phyloP scores from a whole-genome alignment of 2,329 filamentous ascomycete genomes.

The Nigrospora sphaerica region DNA sequence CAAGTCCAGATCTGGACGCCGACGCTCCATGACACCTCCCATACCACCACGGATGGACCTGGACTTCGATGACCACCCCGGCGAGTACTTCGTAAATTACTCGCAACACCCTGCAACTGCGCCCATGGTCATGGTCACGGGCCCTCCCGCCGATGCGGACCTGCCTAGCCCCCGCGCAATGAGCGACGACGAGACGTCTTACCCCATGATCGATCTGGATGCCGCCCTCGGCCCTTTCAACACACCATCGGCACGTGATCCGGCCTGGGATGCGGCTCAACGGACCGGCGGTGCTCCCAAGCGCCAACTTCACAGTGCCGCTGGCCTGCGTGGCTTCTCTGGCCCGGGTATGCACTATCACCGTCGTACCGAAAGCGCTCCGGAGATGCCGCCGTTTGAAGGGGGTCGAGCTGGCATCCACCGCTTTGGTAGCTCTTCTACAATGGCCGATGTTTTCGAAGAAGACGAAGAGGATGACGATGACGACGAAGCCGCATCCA shows the following conservation, averaged over 20 bases:
- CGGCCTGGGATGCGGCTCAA: slow-evolving; percentile 62
- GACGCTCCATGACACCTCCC: slow-evolving; percentile 41
- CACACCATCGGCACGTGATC: slow-evolving; percentile 59
- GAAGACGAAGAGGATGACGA: slow-evolving; percentile 67
- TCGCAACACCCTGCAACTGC: slow-evolving; percentile 19
- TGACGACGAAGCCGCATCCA: slow-evolving; percentile 9
- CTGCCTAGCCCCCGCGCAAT: slow-evolving; percentile 15
- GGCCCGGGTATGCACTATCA: slow-evolving; percentile 71
- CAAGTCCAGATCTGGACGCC: slow-evolving; percentile 28
- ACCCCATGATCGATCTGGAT: slow-evolving; percentile 87
- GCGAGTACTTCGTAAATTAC: slow-evolving; percentile 6
- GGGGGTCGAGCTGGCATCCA: slow-evolving; percentile 48
- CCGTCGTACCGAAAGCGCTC: slow-evolving; percentile 71
- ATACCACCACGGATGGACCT: slow-evolving; percentile 23
- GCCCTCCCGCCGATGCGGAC: slow-evolving; percentile 23
- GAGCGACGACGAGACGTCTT: slow-evolving; percentile 57
- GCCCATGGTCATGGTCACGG: slow-evolving; percentile 34
- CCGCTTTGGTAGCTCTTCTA: slow-evolving; percentile 58
- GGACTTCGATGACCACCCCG: slow-evolving; percentile 13
- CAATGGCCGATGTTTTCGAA: slow-evolving; percentile 83
- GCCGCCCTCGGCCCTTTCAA: slow-evolving; percentile 90
- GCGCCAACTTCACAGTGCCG: slow-evolving; percentile 70
- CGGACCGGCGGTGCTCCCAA: slow-evolving; percentile 49
- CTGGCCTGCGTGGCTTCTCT: slow-evolving; percentile 60
- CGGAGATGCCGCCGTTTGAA: slow-evolving; percentile 72